Evolutionary conservation across 371 early-diverging fungal species (phyloP).

Genomic region (Mortierella sp.): DNA sequence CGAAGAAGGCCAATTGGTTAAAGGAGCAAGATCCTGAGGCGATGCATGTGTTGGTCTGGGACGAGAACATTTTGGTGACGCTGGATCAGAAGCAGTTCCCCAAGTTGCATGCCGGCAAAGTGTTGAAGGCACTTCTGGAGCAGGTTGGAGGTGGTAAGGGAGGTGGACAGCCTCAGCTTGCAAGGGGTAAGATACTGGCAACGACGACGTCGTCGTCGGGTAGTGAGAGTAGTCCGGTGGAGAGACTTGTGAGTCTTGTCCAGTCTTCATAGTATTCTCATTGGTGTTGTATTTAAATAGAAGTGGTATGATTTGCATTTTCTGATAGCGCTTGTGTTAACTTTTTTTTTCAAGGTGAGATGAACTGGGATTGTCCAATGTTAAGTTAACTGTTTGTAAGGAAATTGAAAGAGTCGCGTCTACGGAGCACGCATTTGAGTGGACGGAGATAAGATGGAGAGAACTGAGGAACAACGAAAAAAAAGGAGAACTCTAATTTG

Average conservation of each 20-base stretch:
- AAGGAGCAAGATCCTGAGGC: slow-evolving; percentile 60
- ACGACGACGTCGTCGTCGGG: no score
- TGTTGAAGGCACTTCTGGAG: slow-evolving; percentile 50
- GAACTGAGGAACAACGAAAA: no score
- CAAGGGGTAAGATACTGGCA: slow-evolving; percentile 44
- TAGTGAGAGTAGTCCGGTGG: background rate
- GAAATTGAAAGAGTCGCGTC: no score
- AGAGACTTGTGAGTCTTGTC: background rate
- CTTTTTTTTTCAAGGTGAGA: no score
- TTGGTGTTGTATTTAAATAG: background rate
- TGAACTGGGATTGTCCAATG: no score
- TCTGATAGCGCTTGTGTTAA: no score
- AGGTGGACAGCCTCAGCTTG: slow-evolving; percentile 59
- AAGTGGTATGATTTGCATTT: no score
- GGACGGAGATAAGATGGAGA: no score
- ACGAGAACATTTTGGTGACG: slow-evolving; percentile 65
- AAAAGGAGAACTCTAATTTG: no score
- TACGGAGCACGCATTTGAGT: no score
- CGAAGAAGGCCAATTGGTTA: slow-evolving; percentile 67
- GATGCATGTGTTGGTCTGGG: slow-evolving; percentile 69
- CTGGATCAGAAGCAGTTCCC: slow-evolving; percentile 60
- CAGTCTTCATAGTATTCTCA: slow-evolving; percentile 10
- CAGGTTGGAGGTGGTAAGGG: slow-evolving; percentile 59
- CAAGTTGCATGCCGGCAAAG: slow-evolving; percentile 66
- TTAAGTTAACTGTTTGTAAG: no score